Evolutionary conservation across 2,329 filamentous ascomycete species (phyloP).

Genomic region (Davidsoniella australis): DNA sequence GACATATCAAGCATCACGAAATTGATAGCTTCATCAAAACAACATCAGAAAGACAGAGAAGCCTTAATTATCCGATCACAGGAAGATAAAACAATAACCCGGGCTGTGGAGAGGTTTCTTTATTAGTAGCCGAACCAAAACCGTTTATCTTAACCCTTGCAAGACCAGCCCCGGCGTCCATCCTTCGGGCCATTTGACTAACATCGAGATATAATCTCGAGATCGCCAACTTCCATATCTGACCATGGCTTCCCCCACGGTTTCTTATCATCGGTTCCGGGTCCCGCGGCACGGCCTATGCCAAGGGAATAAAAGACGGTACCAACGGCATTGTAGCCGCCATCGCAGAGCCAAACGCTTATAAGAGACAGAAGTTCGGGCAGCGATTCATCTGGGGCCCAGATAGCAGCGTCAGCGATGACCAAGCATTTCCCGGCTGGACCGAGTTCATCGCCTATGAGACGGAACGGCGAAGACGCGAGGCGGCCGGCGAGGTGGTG

Average conservation of each 20-base stretch:
- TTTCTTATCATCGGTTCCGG: constrained; percentile 73
- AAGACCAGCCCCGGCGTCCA: not conserved
- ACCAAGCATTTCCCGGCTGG: constrained; percentile 60
- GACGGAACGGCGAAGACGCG: constrained; percentile 35
- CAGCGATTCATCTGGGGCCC: constrained; percentile 55
- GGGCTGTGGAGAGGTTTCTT: too few species aligned
- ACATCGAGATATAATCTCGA: not conserved
- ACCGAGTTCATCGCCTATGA: constrained; percentile 62
- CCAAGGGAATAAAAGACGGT: constrained; percentile 44
- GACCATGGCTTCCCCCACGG: constrained; percentile 29
- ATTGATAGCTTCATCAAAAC: too few species aligned
- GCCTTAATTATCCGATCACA: too few species aligned
- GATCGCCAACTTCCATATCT: not conserved
- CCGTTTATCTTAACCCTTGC: too few species aligned
- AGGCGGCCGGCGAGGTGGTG: constrained; percentile 28
- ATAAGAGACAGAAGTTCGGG: constrained; percentile 59
- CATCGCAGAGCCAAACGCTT: constrained; percentile 65
- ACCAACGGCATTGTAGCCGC: constrained; percentile 55
- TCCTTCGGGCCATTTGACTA: not conserved
- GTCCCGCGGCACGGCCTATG: constrained; percentile 61
- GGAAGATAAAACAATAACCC: too few species aligned
- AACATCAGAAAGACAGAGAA: too few species aligned
- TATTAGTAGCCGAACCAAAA: too few species aligned
- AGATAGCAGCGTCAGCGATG: constrained; percentile 27
- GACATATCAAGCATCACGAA: too few species aligned